These are phyloP conservation scores for Citrus medica DNA, from an alignment of 345 rosid species.

Conservation along the genomic window DNA sequence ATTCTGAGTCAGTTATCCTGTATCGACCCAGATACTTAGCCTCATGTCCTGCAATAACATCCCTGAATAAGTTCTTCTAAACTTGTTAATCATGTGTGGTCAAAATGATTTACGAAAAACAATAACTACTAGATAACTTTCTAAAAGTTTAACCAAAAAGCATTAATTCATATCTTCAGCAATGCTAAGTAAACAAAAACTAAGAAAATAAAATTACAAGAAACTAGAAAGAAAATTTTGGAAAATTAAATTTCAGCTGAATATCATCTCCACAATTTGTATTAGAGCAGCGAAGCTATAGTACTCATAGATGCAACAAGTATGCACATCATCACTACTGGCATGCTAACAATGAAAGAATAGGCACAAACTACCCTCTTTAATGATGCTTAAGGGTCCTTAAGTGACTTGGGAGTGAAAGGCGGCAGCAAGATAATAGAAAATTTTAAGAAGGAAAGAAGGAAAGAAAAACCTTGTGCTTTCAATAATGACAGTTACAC, in stretches of 20 bases:
- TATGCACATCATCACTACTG: not conserved
- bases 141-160: not conserved
- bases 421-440: not conserved
- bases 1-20: conserved; percentile 80
- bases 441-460: not conserved
- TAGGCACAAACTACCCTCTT: not conserved
- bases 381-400: not conserved
- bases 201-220: not conserved
- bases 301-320: not conserved
- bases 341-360: not conserved
- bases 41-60: conserved; percentile 50
- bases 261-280: not conserved
- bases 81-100: not conserved
- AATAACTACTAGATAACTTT: not conserved
- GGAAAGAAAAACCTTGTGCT: not conserved
- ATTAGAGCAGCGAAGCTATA: not conserved
- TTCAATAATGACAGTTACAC: not conserved
- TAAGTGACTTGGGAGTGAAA: not conserved
- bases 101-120: not conserved
- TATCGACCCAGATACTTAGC: conserved; percentile 71
- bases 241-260: not conserved
- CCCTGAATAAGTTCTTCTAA: conserved; percentile 5
- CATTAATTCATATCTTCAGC: not conserved
- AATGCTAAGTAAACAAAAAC: not conserved
- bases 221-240: not conserved